Base-by-base conservation (phyloP, 2,329 filamentous ascomycete genomes). In the Reticulascus tulasneorum region DNA sequence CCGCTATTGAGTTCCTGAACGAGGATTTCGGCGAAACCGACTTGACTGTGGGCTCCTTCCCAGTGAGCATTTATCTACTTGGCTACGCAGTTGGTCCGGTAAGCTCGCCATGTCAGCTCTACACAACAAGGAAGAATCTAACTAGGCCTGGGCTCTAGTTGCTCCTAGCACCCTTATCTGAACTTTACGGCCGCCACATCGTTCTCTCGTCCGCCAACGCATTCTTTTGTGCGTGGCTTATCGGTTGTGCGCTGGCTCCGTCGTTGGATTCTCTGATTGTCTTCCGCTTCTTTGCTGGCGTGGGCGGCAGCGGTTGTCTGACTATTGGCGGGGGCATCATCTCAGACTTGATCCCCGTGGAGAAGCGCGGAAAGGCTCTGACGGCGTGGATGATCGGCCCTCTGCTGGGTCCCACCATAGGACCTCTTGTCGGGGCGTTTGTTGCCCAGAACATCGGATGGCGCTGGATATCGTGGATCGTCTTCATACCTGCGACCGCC, bases 241-340 rank as follows among this genome's bases (percentile, higher is more conserved):
- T 86, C 44, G 81, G 76, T 0, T 83, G 79, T 39, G 83, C 78
- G 2, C 61, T 84, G 5, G 67, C 78, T 0, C 73, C 74, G 1
- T 58, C 54, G 6, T 62, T 84, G 31, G 54, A 55, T 13, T 58
- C 71, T 24, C 66, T 84, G 29, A 71, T 83, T 20, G 66, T 70
- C 3, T 84, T 79, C 49, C 67, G 75, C 10, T 76, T 79, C 49
- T 56, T 78, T 28, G 71, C 73, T 4, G 81, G 80, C 0, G 55
- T 83, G 4, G 73, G 77, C 5, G 78, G 76, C 2, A 71, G 67
- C 2, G 73, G 67, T 2, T 69, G 67, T 25, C 58, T 77, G 55
- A 70, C 78, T 30, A 56, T 78, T 15, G 74, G 71, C 17, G 73
- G 71, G 3, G 74, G 67, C 7, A 65, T 77, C 23, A 74, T 76